Base-by-base conservation (phyloP, 352 stramenopile genomes). In the Phytopythium cucurbitacearum region DNA sequence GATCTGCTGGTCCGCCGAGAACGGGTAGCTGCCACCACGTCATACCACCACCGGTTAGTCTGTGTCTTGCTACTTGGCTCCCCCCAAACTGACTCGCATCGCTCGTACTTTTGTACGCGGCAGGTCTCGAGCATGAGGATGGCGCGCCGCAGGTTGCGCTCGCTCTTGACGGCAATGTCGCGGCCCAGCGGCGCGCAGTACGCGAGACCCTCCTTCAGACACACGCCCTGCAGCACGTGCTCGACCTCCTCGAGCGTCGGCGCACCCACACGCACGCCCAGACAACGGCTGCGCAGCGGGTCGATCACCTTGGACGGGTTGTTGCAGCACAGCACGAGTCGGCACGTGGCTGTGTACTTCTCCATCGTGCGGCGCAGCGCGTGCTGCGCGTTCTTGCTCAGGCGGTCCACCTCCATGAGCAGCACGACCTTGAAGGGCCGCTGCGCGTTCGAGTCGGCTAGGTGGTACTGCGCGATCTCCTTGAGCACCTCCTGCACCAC, bases 401-500 rank as follows among this genome's bases (percentile, higher is more conserved):
- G 75, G n/a, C 88, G 83, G 67, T 99, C 97, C 28, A 99, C 97
- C 59, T 99, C 97, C 57, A 96, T 96, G 32, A 99, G 74, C 36
- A 99, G 71, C 37, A 99, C 95, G 40, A 99, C 94, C 60, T 94
- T 94, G 58, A 93, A 95, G 6, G 72, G 65, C 42, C 79, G 78
- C 35, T 74, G 77, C 7, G 85, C 79, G 45, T 89, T 87, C n/a
- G 75, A 63, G 56, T 94, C 85, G 0, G 89, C 69, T 38, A 91
- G 53, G 28, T 91, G 80, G 64, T 91, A 95, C 66, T 98, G 84
- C 8, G 97, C 97, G 61, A 99, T 99, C 78, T 99, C 97, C 73
- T 99, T 99, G 61, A 99, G 98, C 50, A 99, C 94, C 65, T 99
- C 96, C 70, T 99, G 97, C 41, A 99, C 91, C 36, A 99, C 94